These are phyloP conservation scores for Aleurites moluccanus DNA, from an alignment of 441 rosid species.

Conservation along the genomic window DNA sequence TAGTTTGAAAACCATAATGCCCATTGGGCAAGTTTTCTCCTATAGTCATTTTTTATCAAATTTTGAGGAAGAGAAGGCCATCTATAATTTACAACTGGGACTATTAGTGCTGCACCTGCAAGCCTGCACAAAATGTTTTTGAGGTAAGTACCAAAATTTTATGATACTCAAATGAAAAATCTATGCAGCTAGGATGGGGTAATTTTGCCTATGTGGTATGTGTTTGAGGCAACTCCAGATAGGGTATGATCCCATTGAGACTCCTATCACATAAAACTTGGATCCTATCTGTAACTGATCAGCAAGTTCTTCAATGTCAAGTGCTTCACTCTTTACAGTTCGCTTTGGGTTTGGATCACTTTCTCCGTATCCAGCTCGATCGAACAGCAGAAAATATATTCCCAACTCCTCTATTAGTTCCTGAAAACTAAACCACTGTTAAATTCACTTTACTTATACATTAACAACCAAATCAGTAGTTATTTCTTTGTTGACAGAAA, in stretches of 20 bases:
- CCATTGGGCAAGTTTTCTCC: slow-evolving; percentile 31
- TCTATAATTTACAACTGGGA: slow-evolving; percentile 69
- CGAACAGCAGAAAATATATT: slow-evolving; percentile 56
- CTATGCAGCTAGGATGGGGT: background rate
- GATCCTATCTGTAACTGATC: slow-evolving; percentile 53
- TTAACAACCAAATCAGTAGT: slow-evolving; percentile 10
- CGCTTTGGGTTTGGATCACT: slow-evolving; percentile 70
- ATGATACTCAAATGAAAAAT: background rate
- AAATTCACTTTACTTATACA: slow-evolving; percentile 21
- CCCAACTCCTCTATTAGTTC: slow-evolving; percentile 63
- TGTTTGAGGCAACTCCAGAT: slow-evolving; percentile 73
- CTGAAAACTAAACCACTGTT: slow-evolving; percentile 48
- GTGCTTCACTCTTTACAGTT: slow-evolving; percentile 68
- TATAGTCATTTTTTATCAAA: slow-evolving; percentile 42
- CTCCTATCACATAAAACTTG: slow-evolving; percentile 64
- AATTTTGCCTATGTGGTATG: slow-evolving; percentile 63
- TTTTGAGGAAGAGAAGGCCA: slow-evolving; percentile 72
- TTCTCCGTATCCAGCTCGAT: slow-evolving; percentile 83
- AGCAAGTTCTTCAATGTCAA: slow-evolving; percentile 79
- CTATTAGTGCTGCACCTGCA: slow-evolving; percentile 71
- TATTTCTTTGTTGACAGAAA: slow-evolving; percentile 7
- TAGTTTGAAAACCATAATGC: slow-evolving; percentile 43
- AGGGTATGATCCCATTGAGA: slow-evolving; percentile 74
- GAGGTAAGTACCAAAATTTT: background rate
- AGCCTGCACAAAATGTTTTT: slow-evolving; percentile 42